Evolutionary conservation across 2,329 filamentous ascomycete species (phyloP).

Genomic region (Neobulgaria alba): DNA sequence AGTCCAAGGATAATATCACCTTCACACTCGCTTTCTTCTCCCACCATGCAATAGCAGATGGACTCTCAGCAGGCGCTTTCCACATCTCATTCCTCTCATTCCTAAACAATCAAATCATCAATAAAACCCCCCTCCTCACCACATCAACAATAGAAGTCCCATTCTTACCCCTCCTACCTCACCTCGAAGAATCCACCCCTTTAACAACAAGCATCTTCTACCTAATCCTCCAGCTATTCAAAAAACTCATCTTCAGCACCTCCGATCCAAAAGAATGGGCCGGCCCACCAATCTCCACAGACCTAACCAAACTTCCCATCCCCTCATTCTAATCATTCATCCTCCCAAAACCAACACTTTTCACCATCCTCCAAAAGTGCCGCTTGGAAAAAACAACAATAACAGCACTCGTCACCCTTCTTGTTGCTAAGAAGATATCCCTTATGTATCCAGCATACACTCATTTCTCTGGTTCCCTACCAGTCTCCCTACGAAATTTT

Average conservation of each 20-base stretch:
- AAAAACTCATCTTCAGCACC: conserved; percentile 26
- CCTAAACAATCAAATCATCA: conserved; percentile 28
- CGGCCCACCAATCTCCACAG: no score
- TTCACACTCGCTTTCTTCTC: conserved; percentile 36
- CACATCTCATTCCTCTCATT: conserved; percentile 39
- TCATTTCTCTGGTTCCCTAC: conserved; percentile 9
- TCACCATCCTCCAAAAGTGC: conserved; percentile 9
- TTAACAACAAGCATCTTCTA: conserved; percentile 33
- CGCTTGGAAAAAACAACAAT: conserved; percentile 14
- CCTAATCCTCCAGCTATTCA: conserved; percentile 34
- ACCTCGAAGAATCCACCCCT: conserved; percentile 16
- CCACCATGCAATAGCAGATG: conserved; percentile 47
- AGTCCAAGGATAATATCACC: not conserved
- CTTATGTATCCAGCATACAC: conserved; percentile 12
- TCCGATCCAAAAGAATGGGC: conserved; percentile 4
- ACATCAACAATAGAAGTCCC: conserved; percentile 18
- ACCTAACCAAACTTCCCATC: conserved; percentile 12
- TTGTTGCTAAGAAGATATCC: conserved; percentile 11
- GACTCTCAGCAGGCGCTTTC: conserved; percentile 40
- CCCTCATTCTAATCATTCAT: not conserved
- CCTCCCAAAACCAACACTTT: conserved; percentile 2
- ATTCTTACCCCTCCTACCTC: conserved; percentile 16
- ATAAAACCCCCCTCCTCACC: conserved; percentile 1
- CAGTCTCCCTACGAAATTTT: conserved; percentile 12
- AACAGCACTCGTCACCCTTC: conserved; percentile 13